These are phyloP conservation scores for Saccharum spontaneum DNA, from an alignment of 176 grass and related monocot species.

Conservation along the genomic window DNA sequence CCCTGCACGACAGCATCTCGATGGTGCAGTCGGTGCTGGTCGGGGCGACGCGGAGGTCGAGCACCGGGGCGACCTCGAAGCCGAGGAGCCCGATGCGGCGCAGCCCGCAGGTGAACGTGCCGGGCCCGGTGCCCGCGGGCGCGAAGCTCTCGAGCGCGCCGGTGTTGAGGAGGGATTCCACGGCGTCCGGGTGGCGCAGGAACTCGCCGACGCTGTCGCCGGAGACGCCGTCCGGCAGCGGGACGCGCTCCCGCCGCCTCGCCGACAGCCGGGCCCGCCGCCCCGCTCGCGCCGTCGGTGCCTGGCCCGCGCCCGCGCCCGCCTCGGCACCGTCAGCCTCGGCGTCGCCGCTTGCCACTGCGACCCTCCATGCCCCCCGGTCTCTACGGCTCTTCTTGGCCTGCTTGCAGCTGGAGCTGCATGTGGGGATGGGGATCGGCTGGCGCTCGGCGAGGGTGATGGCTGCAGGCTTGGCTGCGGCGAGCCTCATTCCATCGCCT, in stretches of 20 bases:
- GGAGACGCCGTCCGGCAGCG: constrained; percentile 40
- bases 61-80: constrained; percentile 74
- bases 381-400: neutral
- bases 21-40: constrained; percentile 66
- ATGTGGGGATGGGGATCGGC: neutral
- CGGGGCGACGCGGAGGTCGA: constrained; percentile 66
- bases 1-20: constrained; percentile 88
- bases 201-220: constrained; percentile 50
- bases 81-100: constrained; percentile 65
- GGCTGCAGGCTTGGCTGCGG: constrained; percentile 5
- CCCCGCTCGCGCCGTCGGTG: neutral
- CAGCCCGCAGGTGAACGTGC: constrained; percentile 64
- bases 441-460: constrained; percentile 1
- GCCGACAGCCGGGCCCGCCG: constrained; percentile 43
- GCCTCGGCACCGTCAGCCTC: constrained; percentile 1
- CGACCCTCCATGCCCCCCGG: constrained; percentile 27
- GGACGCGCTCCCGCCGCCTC: constrained; percentile 44
- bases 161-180: constrained; percentile 82
- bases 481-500: constrained; percentile 47
- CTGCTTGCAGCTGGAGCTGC: neutral
- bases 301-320: constrained; percentile 14
- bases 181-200: constrained; percentile 59
- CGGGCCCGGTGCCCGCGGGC: constrained; percentile 18
- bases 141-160: constrained; percentile 68
- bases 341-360: neutral